These are phyloP conservation scores for Xanthoconium purpureum DNA, from an alignment of 768 basidiomycete species.

Conservation along the genomic window DNA sequence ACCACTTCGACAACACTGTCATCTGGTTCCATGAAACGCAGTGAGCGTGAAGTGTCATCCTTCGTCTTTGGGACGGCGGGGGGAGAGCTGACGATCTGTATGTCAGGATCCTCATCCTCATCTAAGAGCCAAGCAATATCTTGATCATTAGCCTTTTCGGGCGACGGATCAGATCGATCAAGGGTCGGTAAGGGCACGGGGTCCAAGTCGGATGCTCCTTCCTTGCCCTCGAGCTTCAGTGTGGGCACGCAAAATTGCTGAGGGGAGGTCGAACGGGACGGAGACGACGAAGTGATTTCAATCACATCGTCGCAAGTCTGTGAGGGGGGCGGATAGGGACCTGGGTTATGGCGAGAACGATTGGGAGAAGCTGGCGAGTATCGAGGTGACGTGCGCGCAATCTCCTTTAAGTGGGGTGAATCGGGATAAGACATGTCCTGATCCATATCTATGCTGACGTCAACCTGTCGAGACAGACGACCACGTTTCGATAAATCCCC, in stretches of 20 bases:
- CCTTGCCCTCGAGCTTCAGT: slow-evolving; percentile 11
- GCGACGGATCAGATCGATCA: not conserved
- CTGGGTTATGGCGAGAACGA: not conserved
- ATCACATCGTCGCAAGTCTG: slow-evolving; percentile 25
- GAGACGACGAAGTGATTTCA: slow-evolving; percentile 33
- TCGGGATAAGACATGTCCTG: slow-evolving; percentile 32
- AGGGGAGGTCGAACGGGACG: slow-evolving; percentile 17
- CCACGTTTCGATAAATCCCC: slow-evolving; percentile 32
- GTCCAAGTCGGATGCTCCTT: slow-evolving; percentile 2
- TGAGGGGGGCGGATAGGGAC: slow-evolving; percentile 21
- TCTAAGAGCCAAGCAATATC: slow-evolving; percentile 67
- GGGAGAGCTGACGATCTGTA: slow-evolving; percentile 53
- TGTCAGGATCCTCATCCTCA: slow-evolving; percentile 56
- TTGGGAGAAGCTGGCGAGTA: slow-evolving; percentile 15
- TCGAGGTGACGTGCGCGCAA: slow-evolving; percentile 5
- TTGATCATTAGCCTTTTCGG: slow-evolving; percentile 21
- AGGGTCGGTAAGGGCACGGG: not conserved
- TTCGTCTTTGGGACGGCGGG: slow-evolving; percentile 29
- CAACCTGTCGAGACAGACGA: slow-evolving; percentile 43
- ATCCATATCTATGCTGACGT: slow-evolving; percentile 55
- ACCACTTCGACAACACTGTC: slow-evolving; percentile 17
- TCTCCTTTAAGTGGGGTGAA: slow-evolving; percentile 2
- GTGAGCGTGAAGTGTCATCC: not conserved
- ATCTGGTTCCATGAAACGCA: not conserved
- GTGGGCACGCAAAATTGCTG: slow-evolving; percentile 1